Conservation (phyloP, 2,329 filamentous ascomycete species). For the Akanthomyces dipterigenus region DNA sequence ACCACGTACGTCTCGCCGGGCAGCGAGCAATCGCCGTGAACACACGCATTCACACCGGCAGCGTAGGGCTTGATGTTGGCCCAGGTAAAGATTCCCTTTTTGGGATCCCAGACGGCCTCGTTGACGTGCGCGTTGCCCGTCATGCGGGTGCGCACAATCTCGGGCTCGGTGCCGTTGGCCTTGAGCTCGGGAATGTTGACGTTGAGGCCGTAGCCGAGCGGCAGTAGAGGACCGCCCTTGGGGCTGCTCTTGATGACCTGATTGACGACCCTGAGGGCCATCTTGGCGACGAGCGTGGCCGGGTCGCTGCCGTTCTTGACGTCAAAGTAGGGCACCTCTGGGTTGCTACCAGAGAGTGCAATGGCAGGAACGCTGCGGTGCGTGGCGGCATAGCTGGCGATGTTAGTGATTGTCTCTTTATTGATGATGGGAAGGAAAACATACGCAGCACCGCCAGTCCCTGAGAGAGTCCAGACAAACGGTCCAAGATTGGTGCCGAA, state of each 20-base stretch:
- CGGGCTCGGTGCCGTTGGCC: conserved; percentile 32
- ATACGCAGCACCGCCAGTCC: conserved; percentile 40
- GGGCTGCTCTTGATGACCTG: conserved; percentile 33
- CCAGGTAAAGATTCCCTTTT: conserved; percentile 37
- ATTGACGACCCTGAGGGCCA: conserved; percentile 37
- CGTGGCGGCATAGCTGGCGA: conserved; percentile 39
- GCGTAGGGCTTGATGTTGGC: conserved; percentile 30
- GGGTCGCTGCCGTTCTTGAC: conserved; percentile 35
- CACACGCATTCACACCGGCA: conserved; percentile 39
- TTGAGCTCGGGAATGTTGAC: conserved; percentile 43
- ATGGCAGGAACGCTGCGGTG: conserved; percentile 44
- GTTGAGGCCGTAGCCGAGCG: conserved; percentile 43
- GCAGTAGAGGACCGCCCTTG: conserved; percentile 29
- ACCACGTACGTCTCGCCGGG: conserved; percentile 44
- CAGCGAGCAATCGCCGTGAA: conserved; percentile 45
- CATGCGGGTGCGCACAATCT: conserved; percentile 40
- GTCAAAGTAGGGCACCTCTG: conserved; percentile 33
- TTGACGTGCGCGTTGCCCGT: conserved; percentile 43
- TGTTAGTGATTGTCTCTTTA: background rate
- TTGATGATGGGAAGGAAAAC: background rate
- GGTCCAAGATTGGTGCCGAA: conserved; percentile 47
- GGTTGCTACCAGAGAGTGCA: conserved; percentile 38
- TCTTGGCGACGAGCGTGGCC: conserved; percentile 34
- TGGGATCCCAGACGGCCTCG: conserved; percentile 35
- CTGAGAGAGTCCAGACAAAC: conserved; percentile 46